phyloP scores from a whole-genome alignment of 2,329 filamentous ascomycete species.

The Talaromyces pinophilus region DNA sequence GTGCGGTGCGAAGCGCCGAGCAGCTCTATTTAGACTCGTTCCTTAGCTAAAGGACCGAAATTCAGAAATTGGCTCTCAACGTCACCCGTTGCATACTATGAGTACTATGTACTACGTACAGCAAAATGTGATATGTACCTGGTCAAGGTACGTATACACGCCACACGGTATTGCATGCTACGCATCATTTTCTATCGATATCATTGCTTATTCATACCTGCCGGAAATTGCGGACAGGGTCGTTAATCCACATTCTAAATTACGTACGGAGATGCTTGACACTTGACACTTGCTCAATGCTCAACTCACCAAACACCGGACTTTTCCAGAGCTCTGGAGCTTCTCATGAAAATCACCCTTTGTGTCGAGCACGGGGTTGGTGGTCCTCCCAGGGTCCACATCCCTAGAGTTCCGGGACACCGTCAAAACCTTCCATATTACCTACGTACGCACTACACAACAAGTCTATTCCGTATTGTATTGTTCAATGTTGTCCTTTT shows the following conservation, averaged over 20 bases:
- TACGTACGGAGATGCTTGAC: not conserved
- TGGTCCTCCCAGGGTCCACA: constrained; percentile 14
- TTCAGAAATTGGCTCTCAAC: not conserved
- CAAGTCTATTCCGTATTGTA: not conserved
- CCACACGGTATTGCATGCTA: not conserved
- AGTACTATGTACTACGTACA: too few species aligned
- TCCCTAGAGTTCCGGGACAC: constrained; percentile 19
- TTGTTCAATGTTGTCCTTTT: not conserved
- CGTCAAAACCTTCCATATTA: constrained; percentile 3
- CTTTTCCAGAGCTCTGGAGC: not conserved
- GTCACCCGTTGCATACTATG: not conserved
- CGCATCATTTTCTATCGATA: not conserved
- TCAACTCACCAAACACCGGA: constrained; percentile 5
- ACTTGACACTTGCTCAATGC: constrained; percentile 9
- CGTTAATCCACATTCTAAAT: constrained; percentile 3
- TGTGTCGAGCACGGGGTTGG: constrained; percentile 7
- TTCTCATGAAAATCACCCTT: constrained; percentile 6
- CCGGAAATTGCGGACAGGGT: not conserved
- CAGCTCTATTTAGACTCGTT: constrained; percentile 3
- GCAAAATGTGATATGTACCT: not conserved
- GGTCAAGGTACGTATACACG: not conserved
- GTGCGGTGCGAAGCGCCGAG: constrained; percentile 22
- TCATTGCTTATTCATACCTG: not conserved
- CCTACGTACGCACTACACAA: not conserved
- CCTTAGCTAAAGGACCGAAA: not conserved